A percentile compares a stretch with the other conserved stretches of the same genome.
Conservation (phyloP, 345 rosid species). For the Hibiscus tridactylites region DNA sequence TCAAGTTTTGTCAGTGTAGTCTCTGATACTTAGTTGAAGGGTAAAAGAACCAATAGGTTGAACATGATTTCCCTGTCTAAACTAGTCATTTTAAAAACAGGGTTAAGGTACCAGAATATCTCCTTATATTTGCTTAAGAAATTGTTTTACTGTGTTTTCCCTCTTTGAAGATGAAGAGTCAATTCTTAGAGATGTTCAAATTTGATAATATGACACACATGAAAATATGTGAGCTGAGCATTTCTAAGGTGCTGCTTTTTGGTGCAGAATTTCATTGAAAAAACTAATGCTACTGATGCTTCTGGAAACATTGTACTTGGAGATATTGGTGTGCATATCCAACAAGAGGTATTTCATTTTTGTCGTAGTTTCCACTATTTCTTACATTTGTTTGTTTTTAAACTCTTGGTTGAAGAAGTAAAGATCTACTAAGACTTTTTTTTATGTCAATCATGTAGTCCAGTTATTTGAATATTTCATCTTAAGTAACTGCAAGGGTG, state of each 20-base stretch:
- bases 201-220: neutral
- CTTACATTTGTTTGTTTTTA: neutral
- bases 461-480: neutral
- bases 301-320: constrained; percentile 85
- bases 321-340: constrained; percentile 82
- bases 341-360: constrained; percentile 82
- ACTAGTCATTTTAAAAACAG: neutral
- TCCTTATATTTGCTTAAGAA: neutral
- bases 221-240: constrained; percentile 1
- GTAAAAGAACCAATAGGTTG: neutral
- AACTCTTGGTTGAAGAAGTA: neutral
- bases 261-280: constrained; percentile 61
- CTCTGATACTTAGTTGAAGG: neutral
- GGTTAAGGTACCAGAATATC: neutral
- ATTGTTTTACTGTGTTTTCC: neutral
- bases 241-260: constrained; percentile 11
- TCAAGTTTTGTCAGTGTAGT: neutral
- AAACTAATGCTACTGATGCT: constrained; percentile 90
- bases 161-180: neutral
- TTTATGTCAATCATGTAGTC: neutral
- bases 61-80: neutral
- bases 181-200: neutral
- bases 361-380: constrained; percentile 1
- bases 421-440: neutral
- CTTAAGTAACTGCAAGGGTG: neutral